These are phyloP conservation scores for Penicillium glabrum DNA, from an alignment of 2,329 filamentous ascomycete genomes.

Conservation along the genomic window DNA sequence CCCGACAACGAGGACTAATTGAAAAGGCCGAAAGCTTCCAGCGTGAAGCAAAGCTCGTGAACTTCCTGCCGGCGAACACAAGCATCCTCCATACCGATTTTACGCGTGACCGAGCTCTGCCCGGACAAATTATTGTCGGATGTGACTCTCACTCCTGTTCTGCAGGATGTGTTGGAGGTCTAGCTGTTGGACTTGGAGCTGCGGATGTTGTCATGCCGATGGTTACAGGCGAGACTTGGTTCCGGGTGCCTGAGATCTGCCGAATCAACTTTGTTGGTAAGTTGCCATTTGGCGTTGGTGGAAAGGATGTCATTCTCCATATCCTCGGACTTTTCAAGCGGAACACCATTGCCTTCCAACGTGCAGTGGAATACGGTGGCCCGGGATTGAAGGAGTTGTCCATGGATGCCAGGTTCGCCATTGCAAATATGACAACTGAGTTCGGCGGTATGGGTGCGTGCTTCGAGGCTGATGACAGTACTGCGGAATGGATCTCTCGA, in stretches of 20 bases:
- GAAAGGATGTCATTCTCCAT: constrained; percentile 50
- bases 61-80: constrained; percentile 1
- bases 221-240: constrained; percentile 50
- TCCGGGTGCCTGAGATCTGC: constrained; percentile 45
- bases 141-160: constrained; percentile 50
- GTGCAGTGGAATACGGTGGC: constrained; percentile 48
- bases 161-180: constrained; percentile 39
- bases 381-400: constrained; percentile 40
- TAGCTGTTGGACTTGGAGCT: constrained; percentile 47
- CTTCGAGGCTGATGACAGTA: not conserved
- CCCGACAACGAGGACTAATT: not conserved
- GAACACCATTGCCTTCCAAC: constrained; percentile 46
- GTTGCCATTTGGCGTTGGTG: constrained; percentile 35
- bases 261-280: constrained; percentile 10
- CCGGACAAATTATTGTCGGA: constrained; percentile 46
- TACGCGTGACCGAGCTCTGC: constrained; percentile 44
- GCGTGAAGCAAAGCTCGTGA: constrained; percentile 34
- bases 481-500: constrained; percentile 21
- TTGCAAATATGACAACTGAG: constrained; percentile 48
- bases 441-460: not conserved
- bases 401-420: constrained; percentile 47
- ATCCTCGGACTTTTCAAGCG: constrained; percentile 45
- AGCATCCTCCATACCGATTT: constrained; percentile 45
- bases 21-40: constrained; percentile 30
- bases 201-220: constrained; percentile 48